Conservation (phyloP, 768 basidiomycete genomes). For the Tricholoma hemisulphureum region DNA sequence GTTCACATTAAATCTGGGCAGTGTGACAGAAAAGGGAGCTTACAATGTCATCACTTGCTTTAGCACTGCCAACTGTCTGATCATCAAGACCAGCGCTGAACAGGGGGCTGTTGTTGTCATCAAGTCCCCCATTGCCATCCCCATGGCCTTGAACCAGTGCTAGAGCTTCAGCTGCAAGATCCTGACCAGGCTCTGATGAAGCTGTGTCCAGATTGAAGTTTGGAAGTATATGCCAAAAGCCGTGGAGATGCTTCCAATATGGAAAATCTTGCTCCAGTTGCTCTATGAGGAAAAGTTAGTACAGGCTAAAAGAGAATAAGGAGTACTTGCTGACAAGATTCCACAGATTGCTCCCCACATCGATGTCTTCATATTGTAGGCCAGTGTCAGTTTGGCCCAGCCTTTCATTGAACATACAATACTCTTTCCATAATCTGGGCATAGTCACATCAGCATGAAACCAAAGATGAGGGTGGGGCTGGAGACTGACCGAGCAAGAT, state of each 20-base stretch:
- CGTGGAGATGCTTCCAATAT: too few relatives aligned
- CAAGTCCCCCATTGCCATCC: not conserved
- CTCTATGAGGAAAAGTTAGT: not conserved
- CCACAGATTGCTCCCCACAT: not conserved
- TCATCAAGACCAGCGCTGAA: not conserved
- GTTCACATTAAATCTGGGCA: not conserved
- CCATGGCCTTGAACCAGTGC: not conserved
- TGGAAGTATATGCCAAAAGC: not conserved
- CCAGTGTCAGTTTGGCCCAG: not conserved
- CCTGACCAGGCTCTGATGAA: not conserved
- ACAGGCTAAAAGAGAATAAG: not conserved
- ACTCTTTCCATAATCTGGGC: not conserved
- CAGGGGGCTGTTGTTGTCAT: not conserved
- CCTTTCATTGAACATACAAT: not conserved
- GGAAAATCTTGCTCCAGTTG: too few relatives aligned
- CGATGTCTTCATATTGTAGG: not conserved
- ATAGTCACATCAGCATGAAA: not conserved
- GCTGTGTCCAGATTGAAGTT: not conserved
- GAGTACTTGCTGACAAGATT: not conserved
- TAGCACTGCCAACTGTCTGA: not conserved
- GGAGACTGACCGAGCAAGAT: not conserved
- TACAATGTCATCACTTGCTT: not conserved
- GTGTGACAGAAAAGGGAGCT: not conserved
- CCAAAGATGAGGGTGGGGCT: not conserved
- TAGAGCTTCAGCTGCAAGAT: not conserved